Evolutionary conservation across 2,329 filamentous ascomycete species (phyloP).

Genomic region (Calycina marina): DNA sequence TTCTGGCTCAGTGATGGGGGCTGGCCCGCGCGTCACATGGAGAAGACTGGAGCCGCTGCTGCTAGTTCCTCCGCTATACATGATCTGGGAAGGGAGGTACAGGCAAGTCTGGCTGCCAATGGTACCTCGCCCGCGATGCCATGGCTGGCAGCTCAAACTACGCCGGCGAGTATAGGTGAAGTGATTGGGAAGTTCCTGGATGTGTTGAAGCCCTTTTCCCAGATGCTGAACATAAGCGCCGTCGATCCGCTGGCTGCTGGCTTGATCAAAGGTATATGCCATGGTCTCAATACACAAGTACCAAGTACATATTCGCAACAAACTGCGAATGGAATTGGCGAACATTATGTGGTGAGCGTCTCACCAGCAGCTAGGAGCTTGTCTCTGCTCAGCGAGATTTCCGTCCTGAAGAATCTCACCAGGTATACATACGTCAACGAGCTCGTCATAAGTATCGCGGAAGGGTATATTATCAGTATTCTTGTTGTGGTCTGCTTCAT

Average conservation of each 20-base stretch:
- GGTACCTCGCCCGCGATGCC: constrained; percentile 20
- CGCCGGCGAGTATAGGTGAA: constrained; percentile 24
- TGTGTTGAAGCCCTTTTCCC: constrained; percentile 16
- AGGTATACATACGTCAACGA: constrained; percentile 60
- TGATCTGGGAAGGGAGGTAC: constrained; percentile 14
- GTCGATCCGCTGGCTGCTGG: constrained; percentile 16
- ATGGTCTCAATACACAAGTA: no score
- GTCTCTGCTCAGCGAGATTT: constrained; percentile 41
- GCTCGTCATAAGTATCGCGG: constrained; percentile 66
- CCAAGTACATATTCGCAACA: no score
- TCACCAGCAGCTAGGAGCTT: constrained; percentile 10
- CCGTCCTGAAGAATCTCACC: constrained; percentile 46
- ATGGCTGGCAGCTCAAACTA: constrained; percentile 22
- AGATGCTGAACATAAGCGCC: constrained; percentile 15
- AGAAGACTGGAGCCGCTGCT: constrained; percentile 5
- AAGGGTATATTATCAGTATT: constrained; percentile 88
- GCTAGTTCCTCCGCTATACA: constrained; percentile 9
- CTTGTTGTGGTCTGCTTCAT: constrained; percentile 90
- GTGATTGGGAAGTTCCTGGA: constrained; percentile 25
- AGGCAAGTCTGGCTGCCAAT: constrained; percentile 14
- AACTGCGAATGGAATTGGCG: no score
- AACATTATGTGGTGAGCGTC: constrained; percentile 3
- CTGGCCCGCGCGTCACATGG: constrained; percentile 15
- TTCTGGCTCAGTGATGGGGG: constrained; percentile 52
- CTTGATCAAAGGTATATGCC: no score